phyloP scores from a whole-genome alignment of 805 yeast genomes.

The Candida cerambycidarum region DNA sequence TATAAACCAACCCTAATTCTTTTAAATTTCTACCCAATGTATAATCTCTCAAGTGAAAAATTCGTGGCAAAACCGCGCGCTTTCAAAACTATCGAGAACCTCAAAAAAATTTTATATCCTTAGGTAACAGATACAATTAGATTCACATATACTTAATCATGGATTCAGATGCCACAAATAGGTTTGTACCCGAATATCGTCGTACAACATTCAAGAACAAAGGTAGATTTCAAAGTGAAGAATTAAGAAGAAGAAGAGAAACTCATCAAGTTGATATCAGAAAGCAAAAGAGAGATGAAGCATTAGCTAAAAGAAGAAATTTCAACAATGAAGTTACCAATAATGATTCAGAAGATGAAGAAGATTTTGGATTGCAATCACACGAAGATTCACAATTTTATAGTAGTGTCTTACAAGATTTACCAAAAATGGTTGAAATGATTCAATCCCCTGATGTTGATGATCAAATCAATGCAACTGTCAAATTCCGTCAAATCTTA shows the following conservation, averaged over 20 bases:
- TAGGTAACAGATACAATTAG: background rate
- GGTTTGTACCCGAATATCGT: conserved; percentile 96
- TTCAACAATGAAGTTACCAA: conserved; percentile 42
- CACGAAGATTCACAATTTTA: conserved; percentile 47
- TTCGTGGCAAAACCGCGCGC: conserved; percentile 7
- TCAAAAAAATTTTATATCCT: conserved; percentile 7
- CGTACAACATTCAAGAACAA: conserved; percentile 95
- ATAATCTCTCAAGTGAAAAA: background rate
- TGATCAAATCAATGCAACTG: conserved; percentile 82
- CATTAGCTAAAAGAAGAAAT: conserved; percentile 90
- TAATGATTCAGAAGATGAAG: conserved; percentile 45
- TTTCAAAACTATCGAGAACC: conserved; percentile 3
- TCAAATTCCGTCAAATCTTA: conserved; percentile 88
- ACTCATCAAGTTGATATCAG: conserved; percentile 95
- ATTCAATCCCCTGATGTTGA: conserved; percentile 75
- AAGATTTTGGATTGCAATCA: conserved; percentile 30
- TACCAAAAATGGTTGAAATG: conserved; percentile 83
- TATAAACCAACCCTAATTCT: background rate
- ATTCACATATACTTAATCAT: conserved; percentile 28
- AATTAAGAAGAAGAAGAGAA: conserved; percentile 96
- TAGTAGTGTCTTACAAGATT: conserved; percentile 51
- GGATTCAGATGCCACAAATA: conserved; percentile 75
- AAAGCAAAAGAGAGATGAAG: conserved; percentile 95
- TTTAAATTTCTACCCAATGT: no score
- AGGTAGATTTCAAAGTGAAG: conserved; percentile 91